Base-by-base conservation (phyloP, 1,284 basidiomycete genomes). In the Irpex rosettiformis region DNA sequence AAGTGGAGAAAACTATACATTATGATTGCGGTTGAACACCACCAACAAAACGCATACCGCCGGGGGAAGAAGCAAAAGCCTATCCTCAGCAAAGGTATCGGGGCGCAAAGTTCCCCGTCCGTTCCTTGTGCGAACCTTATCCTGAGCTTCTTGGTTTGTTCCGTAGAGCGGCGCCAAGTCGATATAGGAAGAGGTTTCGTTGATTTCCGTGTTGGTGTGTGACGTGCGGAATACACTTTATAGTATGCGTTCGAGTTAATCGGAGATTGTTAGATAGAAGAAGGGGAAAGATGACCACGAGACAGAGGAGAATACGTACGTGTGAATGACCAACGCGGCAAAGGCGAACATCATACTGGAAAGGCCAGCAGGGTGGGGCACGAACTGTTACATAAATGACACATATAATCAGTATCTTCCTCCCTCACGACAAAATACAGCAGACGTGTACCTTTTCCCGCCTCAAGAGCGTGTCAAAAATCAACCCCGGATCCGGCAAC, bases 181-280 rank as follows among this genome's bases (percentile, higher is more conserved):
- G 61, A 94, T 86, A 67, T 96, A 96, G 10, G 90, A 90, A 0
- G 90, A 91, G 5, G 93, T 93, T 67, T 93, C 82, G 73, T 96
- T 96, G 68, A 91, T 87, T 64, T 78, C 81, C 27, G 80, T 77
- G 58, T 89, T 75, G 1, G 68, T 70, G 70, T 90, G 87, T 4
- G 83, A 84, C 0, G 87, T 90, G 48, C 88, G 87, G 79, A 90
- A 91, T 52, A 89, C 83, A 30, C 85, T 88, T 58, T 30, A 30
- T 22, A 59, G 52, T 6, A 49, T 58, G 25, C 10, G 33, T 40
- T 11, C 11, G n/a, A n/a, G 33, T 40, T 40, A 40, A 40, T n/a
- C n/a, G 33, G 33, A 11, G 33, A n/a, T n/a, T n/a, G n/a, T n/a
- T n/a, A 27, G 18, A 30, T n/a, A 56, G n/a, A 55, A 24, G 22